Evolutionary conservation across 208 protist genomes (phyloP).

Genomic region (Trypanosoma congolense): DNA sequence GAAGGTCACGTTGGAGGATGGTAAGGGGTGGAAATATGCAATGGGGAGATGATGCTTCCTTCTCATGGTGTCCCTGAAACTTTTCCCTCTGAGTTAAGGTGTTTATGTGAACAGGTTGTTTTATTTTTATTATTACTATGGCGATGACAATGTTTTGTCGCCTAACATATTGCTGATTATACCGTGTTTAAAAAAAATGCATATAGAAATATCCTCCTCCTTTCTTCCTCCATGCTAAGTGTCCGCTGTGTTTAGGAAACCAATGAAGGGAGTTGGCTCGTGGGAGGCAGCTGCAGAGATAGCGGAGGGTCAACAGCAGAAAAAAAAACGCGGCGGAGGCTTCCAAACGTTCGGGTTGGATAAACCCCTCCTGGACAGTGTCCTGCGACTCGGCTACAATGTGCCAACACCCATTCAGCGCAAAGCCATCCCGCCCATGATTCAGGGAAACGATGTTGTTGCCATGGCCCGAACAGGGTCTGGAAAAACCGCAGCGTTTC

Average conservation of each 20-base stretch:
- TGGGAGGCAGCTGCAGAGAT: constrained; percentile 72
- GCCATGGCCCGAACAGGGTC: constrained; percentile 99
- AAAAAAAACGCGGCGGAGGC: constrained; percentile 82
- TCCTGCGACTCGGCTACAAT: constrained; percentile 95
- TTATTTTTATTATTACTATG: no score
- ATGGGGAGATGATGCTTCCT: no score
- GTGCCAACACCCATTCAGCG: constrained; percentile 99
- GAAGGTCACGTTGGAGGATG: no score
- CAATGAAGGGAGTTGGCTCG: constrained; percentile 55
- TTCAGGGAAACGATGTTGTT: constrained; percentile 96
- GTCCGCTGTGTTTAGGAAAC: background rate
- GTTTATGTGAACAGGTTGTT: no score
- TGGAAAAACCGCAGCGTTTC: constrained; percentile 98
- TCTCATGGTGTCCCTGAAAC: no score
- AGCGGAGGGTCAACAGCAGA: constrained; percentile 30
- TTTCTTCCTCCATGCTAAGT: no score
- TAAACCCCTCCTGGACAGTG: constrained; percentile 87
- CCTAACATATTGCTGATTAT: no score
- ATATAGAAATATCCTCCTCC: no score
- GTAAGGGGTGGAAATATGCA: no score
- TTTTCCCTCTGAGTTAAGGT: no score
- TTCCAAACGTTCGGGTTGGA: constrained; percentile 90
- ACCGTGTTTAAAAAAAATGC: no score
- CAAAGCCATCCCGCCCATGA: constrained; percentile 92
- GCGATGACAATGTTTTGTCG: no score